Evolutionary conservation across 441 rosid genomes (phyloP), one percentile per base, ranked within the genome.

Genomic region (Adansonia rubrostipa): DNA sequence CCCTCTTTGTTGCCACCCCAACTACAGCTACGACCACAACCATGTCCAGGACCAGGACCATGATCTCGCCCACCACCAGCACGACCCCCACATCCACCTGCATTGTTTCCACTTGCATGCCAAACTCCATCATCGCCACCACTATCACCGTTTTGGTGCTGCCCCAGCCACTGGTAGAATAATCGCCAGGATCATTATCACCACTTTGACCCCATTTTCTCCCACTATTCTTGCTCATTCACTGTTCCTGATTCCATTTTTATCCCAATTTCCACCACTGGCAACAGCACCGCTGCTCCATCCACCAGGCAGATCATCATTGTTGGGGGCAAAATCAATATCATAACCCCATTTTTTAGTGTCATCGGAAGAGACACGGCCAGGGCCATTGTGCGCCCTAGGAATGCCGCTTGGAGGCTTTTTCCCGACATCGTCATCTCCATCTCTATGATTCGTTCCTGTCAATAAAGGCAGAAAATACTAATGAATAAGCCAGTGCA

Each of bases 331-430:
- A 19, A 9, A 17, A 58, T 19, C 28, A 19, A 8, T 19, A 0
- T n/a, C 60, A n/a, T 54, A 0, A 2, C 20, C 94, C 89, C 92
- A 86, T 54, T 82, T 85, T 9, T 89, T 73, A 13, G 86, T 75
- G 22, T 80, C 86, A 13, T 81, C 81, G 33, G 84, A 82, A 63
- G 94, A 84, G 80, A 91, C 87, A 73, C 87, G 84, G 5, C 92
- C 92, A 22, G 88, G 88, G 87, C 91, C 89, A 75, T 86, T 82
- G 64, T 81, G 81, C 3, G 97, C 94, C 85, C 95, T 89, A 68
- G 97, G 97, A 9, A 86, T 71, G 50, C 97, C 97, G 83, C 93
- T 90, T 61, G 90, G 96, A 80, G 92, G 96, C 65, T 90, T 90
- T 74, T 90, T 97, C 71, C 85, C 86, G 13, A 24, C 66, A 62